Percentiles rank a stretch among this genome's conserved stretches.
Evolutionary conservation across 768 basidiomycete genomes (phyloP).

Genomic region (Boletus reticulatus): DNA sequence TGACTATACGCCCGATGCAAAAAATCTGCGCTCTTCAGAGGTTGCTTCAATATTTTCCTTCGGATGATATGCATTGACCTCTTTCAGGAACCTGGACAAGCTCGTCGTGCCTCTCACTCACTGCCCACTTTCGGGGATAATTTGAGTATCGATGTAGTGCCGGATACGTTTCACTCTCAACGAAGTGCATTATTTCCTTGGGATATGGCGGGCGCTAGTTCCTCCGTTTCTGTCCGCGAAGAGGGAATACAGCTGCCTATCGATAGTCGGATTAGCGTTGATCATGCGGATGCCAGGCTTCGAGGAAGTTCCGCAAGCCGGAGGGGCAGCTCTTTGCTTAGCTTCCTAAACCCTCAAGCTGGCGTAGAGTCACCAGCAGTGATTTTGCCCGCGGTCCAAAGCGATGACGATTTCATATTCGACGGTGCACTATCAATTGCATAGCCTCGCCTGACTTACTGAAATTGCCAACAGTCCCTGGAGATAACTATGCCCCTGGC

Average conservation of each 20-base stretch:
- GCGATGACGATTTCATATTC: constrained; percentile 64
- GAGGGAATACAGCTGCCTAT: constrained; percentile 33
- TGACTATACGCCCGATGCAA: constrained; percentile 16
- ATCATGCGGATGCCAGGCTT: constrained; percentile 50
- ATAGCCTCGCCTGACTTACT: constrained; percentile 2
- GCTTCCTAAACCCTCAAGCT: constrained; percentile 41
- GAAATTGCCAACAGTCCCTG: constrained; percentile 27
- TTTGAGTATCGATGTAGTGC: constrained; percentile 44
- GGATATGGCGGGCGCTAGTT: constrained; percentile 76
- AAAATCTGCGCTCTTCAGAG: constrained; percentile 56
- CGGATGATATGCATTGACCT: constrained; percentile 10
- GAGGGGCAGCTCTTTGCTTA: constrained; percentile 58
- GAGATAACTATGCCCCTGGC: constrained; percentile 34
- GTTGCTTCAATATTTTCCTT: constrained; percentile 36
- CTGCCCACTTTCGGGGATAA: constrained; percentile 49
- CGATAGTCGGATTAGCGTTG: constrained; percentile 48
- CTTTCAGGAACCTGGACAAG: constrained; percentile 78
- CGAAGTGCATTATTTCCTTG: constrained; percentile 76
- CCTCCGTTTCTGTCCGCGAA: constrained; percentile 42
- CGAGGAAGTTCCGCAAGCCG: constrained; percentile 55
- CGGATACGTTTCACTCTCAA: constrained; percentile 51
- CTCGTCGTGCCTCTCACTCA: constrained; percentile 64
- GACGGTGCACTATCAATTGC: constrained; percentile 44
- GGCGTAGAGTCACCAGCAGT: constrained; percentile 50
- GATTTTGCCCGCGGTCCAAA: constrained; percentile 37